Conservation (phyloP, 2,329 filamentous ascomycete species). For the Pyrenochaeta sp. region DNA sequence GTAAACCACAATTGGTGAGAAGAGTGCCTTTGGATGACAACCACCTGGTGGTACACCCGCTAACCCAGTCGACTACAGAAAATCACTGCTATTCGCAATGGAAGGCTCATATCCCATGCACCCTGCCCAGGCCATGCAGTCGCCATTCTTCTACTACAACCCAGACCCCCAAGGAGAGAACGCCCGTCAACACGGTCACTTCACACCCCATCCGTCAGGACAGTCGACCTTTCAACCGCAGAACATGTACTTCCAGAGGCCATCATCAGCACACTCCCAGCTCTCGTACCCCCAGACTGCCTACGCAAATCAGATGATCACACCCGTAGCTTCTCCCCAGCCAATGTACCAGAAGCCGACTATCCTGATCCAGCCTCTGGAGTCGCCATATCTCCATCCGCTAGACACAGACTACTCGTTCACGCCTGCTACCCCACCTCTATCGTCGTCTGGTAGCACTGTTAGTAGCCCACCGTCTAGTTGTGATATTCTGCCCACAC, state of each 20-base stretch:
- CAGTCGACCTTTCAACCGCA: constrained; percentile 52
- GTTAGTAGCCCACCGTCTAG: constrained; percentile 83
- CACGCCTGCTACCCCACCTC: constrained; percentile 85
- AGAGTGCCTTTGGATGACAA: constrained; percentile 27
- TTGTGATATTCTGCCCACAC: constrained; percentile 81
- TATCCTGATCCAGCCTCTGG: constrained; percentile 71
- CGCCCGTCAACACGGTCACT: constrained; percentile 75
- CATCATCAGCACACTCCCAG: constrained; percentile 71
- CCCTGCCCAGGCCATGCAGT: constrained; percentile 68
- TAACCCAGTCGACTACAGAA: constrained; percentile 1
- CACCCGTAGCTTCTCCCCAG: constrained; percentile 78
- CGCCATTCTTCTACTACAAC: constrained; percentile 87
- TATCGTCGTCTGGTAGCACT: constrained; percentile 84
- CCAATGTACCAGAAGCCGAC: constrained; percentile 78
- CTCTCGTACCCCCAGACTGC: constrained; percentile 58
- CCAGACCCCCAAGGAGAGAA: constrained; percentile 75
- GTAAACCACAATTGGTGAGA: constrained; percentile 31
- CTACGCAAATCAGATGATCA: constrained; percentile 71
- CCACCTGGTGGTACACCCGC: too few relatives aligned
- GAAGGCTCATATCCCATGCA: constrained; percentile 67
- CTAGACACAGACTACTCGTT: constrained; percentile 79
- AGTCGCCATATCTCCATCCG: constrained; percentile 63
- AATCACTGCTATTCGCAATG: constrained; percentile 60
- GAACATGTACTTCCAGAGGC: constrained; percentile 60
- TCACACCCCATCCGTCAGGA: constrained; percentile 65